These are phyloP conservation scores for Termitomyces sp. DNA, from an alignment of 768 basidiomycete genomes.

Conservation along the genomic window DNA sequence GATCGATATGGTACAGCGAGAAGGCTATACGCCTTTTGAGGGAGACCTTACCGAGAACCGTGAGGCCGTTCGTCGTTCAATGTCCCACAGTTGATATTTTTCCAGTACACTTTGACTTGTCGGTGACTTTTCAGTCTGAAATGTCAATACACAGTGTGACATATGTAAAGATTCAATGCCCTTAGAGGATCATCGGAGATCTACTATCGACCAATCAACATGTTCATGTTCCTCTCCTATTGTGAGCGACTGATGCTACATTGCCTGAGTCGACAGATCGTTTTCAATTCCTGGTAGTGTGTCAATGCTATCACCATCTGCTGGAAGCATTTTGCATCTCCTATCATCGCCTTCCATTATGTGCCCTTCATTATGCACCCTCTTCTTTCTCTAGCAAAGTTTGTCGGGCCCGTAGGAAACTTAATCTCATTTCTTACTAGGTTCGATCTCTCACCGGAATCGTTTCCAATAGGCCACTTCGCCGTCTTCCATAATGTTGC, in stretches of 20 bases:
- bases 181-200: neutral
- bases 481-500: neutral
- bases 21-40: constrained; percentile 18
- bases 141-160: neutral
- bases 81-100: neutral
- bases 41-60: constrained; percentile 18
- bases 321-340: neutral
- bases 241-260: neutral
- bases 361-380: constrained; percentile 3
- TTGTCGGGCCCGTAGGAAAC: neutral
- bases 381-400: constrained; percentile 3
- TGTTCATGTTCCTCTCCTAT: too few species aligned
- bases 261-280: neutral
- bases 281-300: neutral
- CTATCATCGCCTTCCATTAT: neutral
- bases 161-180: neutral
- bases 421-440: neutral
- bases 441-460: neutral
- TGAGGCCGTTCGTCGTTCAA: constrained; percentile 5
- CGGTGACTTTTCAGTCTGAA: neutral
- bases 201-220: neutral
- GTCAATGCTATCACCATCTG: neutral
- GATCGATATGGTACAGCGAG: constrained; percentile 26
- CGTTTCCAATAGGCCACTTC: neutral
- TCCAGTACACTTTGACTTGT: neutral